These are phyloP conservation scores for Diaporthe amygdali DNA, from an alignment of 2,329 filamentous ascomycete genomes.

Conservation along the genomic window DNA sequence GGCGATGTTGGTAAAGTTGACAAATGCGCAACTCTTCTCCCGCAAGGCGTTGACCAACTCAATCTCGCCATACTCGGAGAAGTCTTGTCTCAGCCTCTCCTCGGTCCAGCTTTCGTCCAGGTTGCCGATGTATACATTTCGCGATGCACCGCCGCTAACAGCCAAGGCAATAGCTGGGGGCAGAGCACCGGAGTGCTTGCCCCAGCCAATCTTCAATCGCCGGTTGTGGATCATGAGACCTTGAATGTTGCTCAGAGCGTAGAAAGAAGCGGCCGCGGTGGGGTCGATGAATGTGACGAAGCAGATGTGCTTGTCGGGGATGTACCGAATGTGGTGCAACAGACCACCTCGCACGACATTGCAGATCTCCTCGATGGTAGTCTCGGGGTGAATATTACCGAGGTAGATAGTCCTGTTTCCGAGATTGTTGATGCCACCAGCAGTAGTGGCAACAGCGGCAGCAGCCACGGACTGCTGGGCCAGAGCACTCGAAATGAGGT, in stretches of 20 bases:
- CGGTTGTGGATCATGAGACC: constrained; percentile 99
- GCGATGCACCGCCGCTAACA: constrained; percentile 94
- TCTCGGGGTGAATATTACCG: constrained; percentile 98
- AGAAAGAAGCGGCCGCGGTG: constrained; percentile 96
- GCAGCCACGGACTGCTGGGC: constrained; percentile 98
- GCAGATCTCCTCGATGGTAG: constrained; percentile 98
- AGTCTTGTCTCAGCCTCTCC: constrained; percentile 93
- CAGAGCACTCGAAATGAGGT: constrained; percentile 93
- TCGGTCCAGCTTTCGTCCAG: constrained; percentile 97
- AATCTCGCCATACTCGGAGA: constrained; percentile 96
- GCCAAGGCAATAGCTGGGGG: constrained; percentile 95
- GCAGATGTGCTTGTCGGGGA: constrained; percentile 99
- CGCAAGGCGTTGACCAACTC: constrained; percentile 95
- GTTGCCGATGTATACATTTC: constrained; percentile 98
- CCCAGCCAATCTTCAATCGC: constrained; percentile 97
- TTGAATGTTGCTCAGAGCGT: constrained; percentile 95
- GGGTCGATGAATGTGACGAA: constrained; percentile 99
- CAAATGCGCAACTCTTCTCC: constrained; percentile 99
- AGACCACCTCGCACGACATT: constrained; percentile 96
- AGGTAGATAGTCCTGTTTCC: constrained; percentile 98
- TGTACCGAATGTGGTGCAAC: constrained; percentile 97
- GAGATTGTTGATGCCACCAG: constrained; percentile 95
- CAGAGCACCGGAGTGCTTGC: constrained; percentile 96
- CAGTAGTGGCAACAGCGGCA: constrained; percentile 93
- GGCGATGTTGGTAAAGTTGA: constrained; percentile 99